Conservation (phyloP, 2,329 filamentous ascomycete genomes). For the Dactylellina drechsleri region DNA sequence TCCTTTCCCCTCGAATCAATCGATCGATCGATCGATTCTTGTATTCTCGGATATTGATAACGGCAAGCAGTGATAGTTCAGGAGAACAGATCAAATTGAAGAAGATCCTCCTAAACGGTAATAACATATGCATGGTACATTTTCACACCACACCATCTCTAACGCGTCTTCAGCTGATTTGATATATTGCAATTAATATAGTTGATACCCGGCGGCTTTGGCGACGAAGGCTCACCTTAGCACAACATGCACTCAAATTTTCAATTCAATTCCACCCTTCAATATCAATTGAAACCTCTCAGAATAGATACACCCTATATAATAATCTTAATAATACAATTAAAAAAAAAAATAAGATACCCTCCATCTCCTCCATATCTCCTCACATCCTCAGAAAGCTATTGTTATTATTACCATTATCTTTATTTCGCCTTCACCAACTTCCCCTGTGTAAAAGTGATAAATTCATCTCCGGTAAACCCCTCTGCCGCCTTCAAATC, state of each 20-base stretch:
- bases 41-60: not conserved
- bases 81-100: slow-evolving; percentile 87
- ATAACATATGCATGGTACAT: slow-evolving; percentile 98
- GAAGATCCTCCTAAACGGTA: slow-evolving; percentile 95
- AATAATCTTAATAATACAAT: slow-evolving; percentile 1
- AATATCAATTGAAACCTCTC: not conserved
- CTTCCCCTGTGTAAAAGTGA: slow-evolving; percentile 39
- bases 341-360: not conserved
- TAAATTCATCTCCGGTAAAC: slow-evolving; percentile 29
- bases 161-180: slow-evolving; percentile 12
- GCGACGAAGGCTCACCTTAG: slow-evolving; percentile 6
- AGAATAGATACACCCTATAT: not conserved
- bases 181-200: slow-evolving; percentile 1
- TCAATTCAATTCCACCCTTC: not conserved
- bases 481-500: slow-evolving; percentile 62
- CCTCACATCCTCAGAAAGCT: no score
- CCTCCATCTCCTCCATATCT: no score
- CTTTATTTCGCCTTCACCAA: slow-evolving; percentile 33
- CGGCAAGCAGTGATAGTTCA: slow-evolving; percentile 78
- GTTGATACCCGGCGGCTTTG: slow-evolving; percentile 51
- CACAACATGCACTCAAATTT: not conserved
- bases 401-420: not conserved
- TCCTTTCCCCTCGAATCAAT: no score
- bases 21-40: not conserved
- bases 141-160: not conserved